These are phyloP conservation scores for Colletotrichum sp. DNA, from an alignment of 2,329 filamentous ascomycete species.

Conservation along the genomic window DNA sequence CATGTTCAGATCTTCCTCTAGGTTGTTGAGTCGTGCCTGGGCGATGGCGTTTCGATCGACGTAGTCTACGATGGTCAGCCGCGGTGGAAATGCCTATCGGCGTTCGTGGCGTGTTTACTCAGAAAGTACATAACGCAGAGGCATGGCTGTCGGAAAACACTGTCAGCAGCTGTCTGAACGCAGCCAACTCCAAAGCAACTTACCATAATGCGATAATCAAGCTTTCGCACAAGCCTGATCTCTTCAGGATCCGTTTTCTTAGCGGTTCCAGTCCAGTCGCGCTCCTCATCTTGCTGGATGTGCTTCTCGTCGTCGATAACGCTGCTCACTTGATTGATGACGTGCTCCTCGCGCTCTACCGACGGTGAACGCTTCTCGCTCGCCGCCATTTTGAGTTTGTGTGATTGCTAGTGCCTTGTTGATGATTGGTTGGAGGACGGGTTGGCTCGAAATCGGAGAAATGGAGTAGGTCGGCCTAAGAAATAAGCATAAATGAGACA, in stretches of 20 bases:
- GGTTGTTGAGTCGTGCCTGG: conserved; percentile 42
- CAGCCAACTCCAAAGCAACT: neutral
- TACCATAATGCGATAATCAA: conserved; percentile 47
- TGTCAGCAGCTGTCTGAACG: neutral
- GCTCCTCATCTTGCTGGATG: conserved; percentile 24
- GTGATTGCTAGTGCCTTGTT: neutral
- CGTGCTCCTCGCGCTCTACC: conserved; percentile 11
- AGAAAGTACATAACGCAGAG: conserved; percentile 50
- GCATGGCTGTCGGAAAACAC: conserved; percentile 28
- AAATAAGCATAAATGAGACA: conserved; percentile 11
- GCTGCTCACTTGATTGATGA: conserved; percentile 13
- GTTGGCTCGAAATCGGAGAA: neutral
- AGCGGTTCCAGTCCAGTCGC: conserved; percentile 42
- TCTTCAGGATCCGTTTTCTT: conserved; percentile 44
- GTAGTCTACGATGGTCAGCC: conserved; percentile 27
- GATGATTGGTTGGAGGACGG: neutral
- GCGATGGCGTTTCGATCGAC: conserved; percentile 53
- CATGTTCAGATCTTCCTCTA: conserved; percentile 49
- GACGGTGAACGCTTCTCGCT: conserved; percentile 14
- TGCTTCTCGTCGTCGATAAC: conserved; percentile 15
- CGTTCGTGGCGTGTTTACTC: conserved; percentile 25
- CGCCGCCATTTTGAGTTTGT: neutral
- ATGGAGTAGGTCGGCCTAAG: neutral
- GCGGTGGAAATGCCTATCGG: neutral
- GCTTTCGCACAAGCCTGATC: conserved; percentile 43